Evolutionary conservation across 305 asterid genomes (phyloP).

Genomic region (Fraxinus platypoda): DNA sequence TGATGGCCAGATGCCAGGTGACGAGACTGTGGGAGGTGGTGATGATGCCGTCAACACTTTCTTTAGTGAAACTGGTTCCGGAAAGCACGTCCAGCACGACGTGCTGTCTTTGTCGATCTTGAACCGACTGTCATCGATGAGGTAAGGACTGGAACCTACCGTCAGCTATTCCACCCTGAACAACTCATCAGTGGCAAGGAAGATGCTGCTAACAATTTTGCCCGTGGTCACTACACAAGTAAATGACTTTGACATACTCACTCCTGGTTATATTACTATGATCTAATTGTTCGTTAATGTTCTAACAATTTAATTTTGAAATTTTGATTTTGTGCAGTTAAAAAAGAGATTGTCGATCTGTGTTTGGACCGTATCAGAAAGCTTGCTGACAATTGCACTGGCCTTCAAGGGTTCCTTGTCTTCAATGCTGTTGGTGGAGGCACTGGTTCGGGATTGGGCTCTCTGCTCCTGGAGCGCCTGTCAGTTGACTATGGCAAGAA

Average conservation of each 20-base stretch:
- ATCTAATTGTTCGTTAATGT: no score
- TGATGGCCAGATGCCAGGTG: conserved; percentile 9
- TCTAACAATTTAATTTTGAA: no score
- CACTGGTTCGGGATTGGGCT: background rate
- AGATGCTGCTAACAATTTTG: background rate
- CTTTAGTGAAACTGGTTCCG: background rate
- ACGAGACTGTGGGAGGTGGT: conserved; percentile 6
- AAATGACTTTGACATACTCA: background rate
- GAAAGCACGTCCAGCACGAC: background rate
- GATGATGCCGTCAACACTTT: conserved; percentile 9
- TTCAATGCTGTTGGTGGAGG: background rate
- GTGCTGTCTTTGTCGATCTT: conserved; percentile 4
- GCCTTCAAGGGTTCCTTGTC: conserved; percentile 1
- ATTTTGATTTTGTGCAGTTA: background rate
- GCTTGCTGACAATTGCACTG: conserved; percentile 5
- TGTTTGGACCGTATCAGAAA: conserved; percentile 3
- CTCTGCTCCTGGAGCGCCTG: background rate
- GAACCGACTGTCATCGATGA: conserved; percentile 1
- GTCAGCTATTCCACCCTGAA: background rate
- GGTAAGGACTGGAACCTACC: background rate
- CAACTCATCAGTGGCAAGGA: background rate
- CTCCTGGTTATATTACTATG: no score
- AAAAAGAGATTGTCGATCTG: background rate
- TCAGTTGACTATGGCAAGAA: background rate
- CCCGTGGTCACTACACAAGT: conserved; percentile 6